Base-by-base conservation (phyloP, 352 stramenopile species). In the Nothophytophthora sp. region DNA sequence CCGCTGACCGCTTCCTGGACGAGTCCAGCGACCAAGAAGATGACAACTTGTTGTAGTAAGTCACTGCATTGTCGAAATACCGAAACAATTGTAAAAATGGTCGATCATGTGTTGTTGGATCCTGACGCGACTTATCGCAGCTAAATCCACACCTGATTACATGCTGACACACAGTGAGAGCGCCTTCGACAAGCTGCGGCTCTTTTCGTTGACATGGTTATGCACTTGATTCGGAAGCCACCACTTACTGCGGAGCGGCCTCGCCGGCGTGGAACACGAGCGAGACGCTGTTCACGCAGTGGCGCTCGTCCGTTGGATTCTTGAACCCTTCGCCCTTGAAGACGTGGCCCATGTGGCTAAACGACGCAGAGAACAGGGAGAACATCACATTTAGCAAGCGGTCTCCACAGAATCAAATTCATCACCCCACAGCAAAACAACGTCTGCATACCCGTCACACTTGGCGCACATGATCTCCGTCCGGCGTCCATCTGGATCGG, bases 231-330 rank as follows among this genome's bases (percentile, higher is more conserved):
- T n/a, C n/a, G n/a, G 19, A 44, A 19, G 19, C 10, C 13, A 20
- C 7, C 2, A 45, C 25, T 74, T 51, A 72, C 50, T 80, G 55
- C 49, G 66, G 44, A 42, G 68, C 58, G 33, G 77, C 66, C 56
- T 93, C 82, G 39, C 76, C 73, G 0, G 63, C 64, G 42, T 91
- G 72, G 64, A 96, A 97, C 43, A 90, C 73, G 25, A 96, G 78
- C 46, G 86, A 96, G 22, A 92, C 81, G 44, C 82, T 95, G 75
- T 97, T 97, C 20, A 97, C 88, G 45, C 88, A 96, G 70, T 96
- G 88, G 27, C 88, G 84, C 55, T 96, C 86, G 55, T 96, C 67
- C 16, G 86, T 96, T 8, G 85, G 80, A 15, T 66, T 96, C 59
- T 88, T 83, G 56, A 95, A 96, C 7, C 87, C 80, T 59, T 96